phyloP scores from a whole-genome alignment of 1,284 basidiomycete genomes.

The Boletus smithii region DNA sequence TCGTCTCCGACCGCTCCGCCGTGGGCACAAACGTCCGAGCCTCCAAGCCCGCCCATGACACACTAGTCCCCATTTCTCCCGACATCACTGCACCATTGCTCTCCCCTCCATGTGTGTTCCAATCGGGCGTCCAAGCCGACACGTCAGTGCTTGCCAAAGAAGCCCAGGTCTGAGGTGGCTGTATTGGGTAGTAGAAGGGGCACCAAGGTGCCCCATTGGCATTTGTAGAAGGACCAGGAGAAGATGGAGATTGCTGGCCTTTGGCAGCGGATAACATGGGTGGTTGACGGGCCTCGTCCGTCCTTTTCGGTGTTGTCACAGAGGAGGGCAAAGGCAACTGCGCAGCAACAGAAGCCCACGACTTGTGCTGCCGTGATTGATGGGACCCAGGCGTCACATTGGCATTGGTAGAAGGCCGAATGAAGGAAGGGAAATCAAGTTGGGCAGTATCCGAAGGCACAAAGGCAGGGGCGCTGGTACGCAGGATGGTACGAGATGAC shows the following conservation, averaged over 20 bases:
- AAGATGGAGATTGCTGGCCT: neutral
- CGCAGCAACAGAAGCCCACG: neutral
- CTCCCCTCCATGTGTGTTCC: neutral
- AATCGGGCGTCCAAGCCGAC: neutral
- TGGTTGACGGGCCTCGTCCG: neutral
- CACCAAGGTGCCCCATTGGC: neutral
- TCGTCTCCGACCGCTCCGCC: neutral
- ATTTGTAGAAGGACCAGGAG: neutral
- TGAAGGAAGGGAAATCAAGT: no score
- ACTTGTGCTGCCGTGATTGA: neutral
- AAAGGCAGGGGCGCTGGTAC: no score
- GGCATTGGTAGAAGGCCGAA: no score
- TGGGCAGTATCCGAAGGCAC: no score
- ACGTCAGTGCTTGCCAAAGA: neutral
- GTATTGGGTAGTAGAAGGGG: neutral
- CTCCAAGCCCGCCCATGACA: no score
- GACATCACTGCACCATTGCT: neutral
- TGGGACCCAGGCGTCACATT: neutral
- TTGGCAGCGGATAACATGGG: neutral
- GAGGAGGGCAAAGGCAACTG: no score
- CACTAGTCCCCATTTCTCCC: neutral
- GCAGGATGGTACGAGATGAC: no score
- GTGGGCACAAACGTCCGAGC: no score
- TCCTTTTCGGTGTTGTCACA: neutral
- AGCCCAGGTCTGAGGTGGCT: neutral